Percentiles rank a stretch among this genome's conserved stretches.
Conservation (phyloP, 257 asterid species). For the Gentiana macrophylla region DNA sequence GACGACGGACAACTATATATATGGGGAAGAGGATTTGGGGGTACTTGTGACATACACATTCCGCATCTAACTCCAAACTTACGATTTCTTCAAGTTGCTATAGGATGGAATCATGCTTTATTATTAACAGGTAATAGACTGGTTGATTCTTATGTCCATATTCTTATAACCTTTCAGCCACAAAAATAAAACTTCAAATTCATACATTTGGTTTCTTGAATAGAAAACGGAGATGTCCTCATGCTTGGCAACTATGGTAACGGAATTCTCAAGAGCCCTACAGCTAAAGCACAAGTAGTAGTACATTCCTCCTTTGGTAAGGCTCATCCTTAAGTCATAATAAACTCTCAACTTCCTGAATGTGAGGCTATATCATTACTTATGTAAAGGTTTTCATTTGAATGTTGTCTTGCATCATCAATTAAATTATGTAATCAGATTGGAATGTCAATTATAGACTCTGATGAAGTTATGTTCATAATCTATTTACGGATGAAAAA, state of each 20-base stretch:
- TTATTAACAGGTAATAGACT: slow-evolving; percentile 37
- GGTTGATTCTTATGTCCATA: neutral
- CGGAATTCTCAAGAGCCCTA: slow-evolving; percentile 41
- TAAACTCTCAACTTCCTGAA: neutral
- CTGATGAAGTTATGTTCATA: too few relatives aligned
- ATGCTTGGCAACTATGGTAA: slow-evolving; percentile 79
- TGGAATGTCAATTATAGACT: too few relatives aligned
- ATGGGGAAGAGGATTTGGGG: slow-evolving; percentile 84
- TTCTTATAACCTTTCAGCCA: neutral
- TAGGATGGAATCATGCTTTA: slow-evolving; percentile 93
- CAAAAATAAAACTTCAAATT: neutral
- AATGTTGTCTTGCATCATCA: too few relatives aligned
- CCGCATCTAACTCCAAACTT: slow-evolving; percentile 29
- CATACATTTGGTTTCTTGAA: neutral
- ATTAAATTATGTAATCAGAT: too few relatives aligned
- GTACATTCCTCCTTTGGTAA: slow-evolving; percentile 19
- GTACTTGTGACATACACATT: slow-evolving; percentile 31
- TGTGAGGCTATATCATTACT: too few relatives aligned
- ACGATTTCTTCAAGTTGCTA: slow-evolving; percentile 37
- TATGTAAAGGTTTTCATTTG: too few relatives aligned
- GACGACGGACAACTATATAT: slow-evolving; percentile 52
- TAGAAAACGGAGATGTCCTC: slow-evolving; percentile 47
- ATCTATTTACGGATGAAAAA: too few relatives aligned
- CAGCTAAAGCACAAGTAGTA: slow-evolving; percentile 16
- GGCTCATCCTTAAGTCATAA: slow-evolving; percentile 1